Evolutionary conservation across 108 stramenopile genomes (phyloP).

Genomic region (Pseudonitzschia pungens): DNA sequence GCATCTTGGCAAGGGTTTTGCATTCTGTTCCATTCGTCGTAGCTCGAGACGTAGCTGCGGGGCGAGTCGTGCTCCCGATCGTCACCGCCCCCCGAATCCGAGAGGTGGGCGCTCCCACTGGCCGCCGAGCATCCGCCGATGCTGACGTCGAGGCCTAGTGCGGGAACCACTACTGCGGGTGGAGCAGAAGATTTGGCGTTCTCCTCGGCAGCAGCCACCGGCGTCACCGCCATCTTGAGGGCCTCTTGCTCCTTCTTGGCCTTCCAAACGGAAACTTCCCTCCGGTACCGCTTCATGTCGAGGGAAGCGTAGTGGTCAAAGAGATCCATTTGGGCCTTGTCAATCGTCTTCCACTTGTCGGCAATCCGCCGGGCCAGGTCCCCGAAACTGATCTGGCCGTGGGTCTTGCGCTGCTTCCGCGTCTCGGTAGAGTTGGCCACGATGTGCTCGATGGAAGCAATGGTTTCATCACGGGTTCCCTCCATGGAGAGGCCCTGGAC

Average conservation of each 20-base stretch:
- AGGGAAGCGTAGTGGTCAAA: constrained; percentile 44
- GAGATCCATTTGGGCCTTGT: constrained; percentile 18
- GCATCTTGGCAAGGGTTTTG: constrained; percentile 20
- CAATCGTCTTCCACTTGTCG: constrained; percentile 57
- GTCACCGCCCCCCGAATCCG: no score
- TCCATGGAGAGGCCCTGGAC: constrained; percentile 28
- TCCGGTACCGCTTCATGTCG: constrained; percentile 47
- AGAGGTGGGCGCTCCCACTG: no score
- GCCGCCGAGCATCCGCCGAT: no score
- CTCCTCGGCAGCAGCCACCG: no score
- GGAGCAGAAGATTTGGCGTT: no score
- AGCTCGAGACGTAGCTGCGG: constrained; percentile 11
- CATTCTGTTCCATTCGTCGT: background rate
- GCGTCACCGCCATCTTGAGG: no score
- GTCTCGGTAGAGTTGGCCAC: constrained; percentile 28
- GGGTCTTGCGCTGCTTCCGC: constrained; percentile 49
- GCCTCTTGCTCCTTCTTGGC: constrained; percentile 22
- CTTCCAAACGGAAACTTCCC: constrained; percentile 45
- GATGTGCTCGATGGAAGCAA: constrained; percentile 36
- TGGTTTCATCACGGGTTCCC: constrained; percentile 25
- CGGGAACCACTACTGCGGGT: no score
- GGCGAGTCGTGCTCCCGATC: background rate
- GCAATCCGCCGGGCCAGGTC: constrained; percentile 72
- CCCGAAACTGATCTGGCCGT: constrained; percentile 75
- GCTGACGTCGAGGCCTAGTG: no score